Conservation (phyloP, 768 basidiomycete genomes). For the Phlebiopsis gigantea region DNA sequence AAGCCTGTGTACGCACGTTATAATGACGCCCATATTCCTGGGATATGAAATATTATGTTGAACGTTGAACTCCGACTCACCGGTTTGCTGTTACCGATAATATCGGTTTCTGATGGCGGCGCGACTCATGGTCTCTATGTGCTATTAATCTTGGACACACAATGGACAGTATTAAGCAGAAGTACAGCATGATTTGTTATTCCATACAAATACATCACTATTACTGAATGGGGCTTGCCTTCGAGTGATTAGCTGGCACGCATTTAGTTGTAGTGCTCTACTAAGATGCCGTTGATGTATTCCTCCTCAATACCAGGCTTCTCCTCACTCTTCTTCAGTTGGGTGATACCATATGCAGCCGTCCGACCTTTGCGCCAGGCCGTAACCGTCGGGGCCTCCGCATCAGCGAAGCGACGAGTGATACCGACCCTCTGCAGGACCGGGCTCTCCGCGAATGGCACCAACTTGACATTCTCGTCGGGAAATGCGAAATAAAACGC, state of each 20-base stretch:
- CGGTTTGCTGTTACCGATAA: too few relatives aligned
- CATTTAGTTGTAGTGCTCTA: conserved; percentile 54
- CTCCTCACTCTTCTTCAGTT: conserved; percentile 35
- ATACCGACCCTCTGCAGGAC: conserved; percentile 43
- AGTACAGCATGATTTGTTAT: not conserved
- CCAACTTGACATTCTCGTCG: conserved; percentile 44
- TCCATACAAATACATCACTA: too few relatives aligned
- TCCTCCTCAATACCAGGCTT: conserved; percentile 49
- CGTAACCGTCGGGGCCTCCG: conserved; percentile 44
- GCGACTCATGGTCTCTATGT: too few relatives aligned
- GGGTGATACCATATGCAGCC: conserved; percentile 43
- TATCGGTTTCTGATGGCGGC: too few relatives aligned
- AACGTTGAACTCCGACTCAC: too few relatives aligned
- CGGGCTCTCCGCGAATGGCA: conserved; percentile 41
- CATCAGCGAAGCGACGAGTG: conserved; percentile 30
- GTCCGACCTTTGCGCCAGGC: conserved; percentile 49
- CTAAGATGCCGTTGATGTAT: conserved; percentile 46
- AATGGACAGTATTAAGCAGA: too few relatives aligned
- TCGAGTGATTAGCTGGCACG: too few relatives aligned
- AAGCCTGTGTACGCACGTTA: too few relatives aligned
- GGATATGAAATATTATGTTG: too few relatives aligned
- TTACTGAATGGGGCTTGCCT: too few relatives aligned
- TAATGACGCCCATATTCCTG: too few relatives aligned
- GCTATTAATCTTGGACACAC: too few relatives aligned
- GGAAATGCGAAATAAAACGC: conserved; percentile 53